phyloP scores from a whole-genome alignment of 2,329 filamentous ascomycete species.

The Neofusicoccum kwambonambiense region DNA sequence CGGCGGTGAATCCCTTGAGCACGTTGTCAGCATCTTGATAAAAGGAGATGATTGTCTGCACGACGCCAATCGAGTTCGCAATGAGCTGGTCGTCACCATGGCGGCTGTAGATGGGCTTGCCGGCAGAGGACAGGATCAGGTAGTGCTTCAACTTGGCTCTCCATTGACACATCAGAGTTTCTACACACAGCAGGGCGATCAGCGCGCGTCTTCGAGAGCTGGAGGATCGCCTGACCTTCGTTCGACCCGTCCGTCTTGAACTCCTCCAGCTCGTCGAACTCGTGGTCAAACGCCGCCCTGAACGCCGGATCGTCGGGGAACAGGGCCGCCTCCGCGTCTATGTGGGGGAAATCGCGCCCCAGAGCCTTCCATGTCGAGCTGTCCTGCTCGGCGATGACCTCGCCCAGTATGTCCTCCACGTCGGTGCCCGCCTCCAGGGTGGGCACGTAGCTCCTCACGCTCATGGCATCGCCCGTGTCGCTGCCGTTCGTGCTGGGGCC shows the following conservation, averaged over 20 bases:
- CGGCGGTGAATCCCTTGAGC: slow-evolving; percentile 83
- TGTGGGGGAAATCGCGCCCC: slow-evolving; percentile 52
- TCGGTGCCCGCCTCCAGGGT: slow-evolving; percentile 66
- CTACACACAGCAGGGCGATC: slow-evolving; percentile 31
- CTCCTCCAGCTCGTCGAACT: slow-evolving; percentile 75
- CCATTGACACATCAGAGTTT: slow-evolving; percentile 67
- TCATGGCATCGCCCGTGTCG: slow-evolving; percentile 63
- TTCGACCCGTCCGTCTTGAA: slow-evolving; percentile 54
- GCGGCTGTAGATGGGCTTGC: slow-evolving; percentile 95
- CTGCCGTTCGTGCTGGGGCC: slow-evolving; percentile 46
- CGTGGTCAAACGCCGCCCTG: slow-evolving; percentile 67
- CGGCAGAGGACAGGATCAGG: slow-evolving; percentile 90
- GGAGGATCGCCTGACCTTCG: slow-evolving; percentile 54
- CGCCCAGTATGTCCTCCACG: slow-evolving; percentile 76
- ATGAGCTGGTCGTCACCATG: slow-evolving; percentile 89
- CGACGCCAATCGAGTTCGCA: slow-evolving; percentile 89
- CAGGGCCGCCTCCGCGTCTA: slow-evolving; percentile 53
- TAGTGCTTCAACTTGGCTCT: slow-evolving; percentile 96
- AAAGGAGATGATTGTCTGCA: slow-evolving; percentile 97
- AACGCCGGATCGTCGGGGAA: slow-evolving; percentile 46
- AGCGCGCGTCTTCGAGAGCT: slow-evolving; percentile 25
- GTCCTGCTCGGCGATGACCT: slow-evolving; percentile 62
- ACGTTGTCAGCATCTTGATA: slow-evolving; percentile 79
- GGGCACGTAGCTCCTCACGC: slow-evolving; percentile 65
- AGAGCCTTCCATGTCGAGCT: slow-evolving; percentile 69